Percentiles rank a stretch among this genome's conserved stretches.
Evolutionary conservation across 495 filamentous ascomycete genomes (phyloP).

Genomic region (Penicillium atrosanguineum): DNA sequence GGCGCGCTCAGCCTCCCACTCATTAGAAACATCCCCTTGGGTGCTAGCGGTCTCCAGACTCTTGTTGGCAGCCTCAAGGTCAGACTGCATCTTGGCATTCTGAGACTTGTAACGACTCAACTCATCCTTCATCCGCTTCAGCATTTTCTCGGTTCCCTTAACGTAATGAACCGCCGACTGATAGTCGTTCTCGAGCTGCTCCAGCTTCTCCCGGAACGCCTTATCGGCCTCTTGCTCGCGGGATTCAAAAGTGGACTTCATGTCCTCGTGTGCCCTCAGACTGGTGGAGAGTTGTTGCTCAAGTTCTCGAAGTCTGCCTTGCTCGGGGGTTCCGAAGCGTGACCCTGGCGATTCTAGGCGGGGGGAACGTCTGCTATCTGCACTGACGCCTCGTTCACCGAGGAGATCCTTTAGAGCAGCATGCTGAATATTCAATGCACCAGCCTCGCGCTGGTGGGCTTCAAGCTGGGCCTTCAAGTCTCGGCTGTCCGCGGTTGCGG

Average conservation of each 20-base stretch:
- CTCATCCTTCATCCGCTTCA: conserved; percentile 98
- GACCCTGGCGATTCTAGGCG: conserved; percentile 67
- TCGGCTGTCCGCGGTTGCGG: conserved; percentile 68
- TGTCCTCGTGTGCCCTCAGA: conserved; percentile 77
- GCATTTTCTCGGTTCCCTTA: conserved; percentile 98
- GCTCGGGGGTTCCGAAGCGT: conserved; percentile 74
- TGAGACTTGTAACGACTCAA: conserved; percentile 82
- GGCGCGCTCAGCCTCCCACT: conserved; percentile 78
- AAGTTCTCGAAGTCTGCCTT: conserved; percentile 77
- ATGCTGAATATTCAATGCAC: conserved; percentile 86
- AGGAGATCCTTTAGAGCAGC: conserved; percentile 89
- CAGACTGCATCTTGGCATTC: conserved; percentile 77
- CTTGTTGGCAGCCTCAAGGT: conserved; percentile 59
- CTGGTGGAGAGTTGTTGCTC: conserved; percentile 84
- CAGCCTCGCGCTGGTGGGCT: conserved; percentile 81
- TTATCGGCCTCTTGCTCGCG: conserved; percentile 81
- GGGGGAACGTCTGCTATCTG: conserved; percentile 55
- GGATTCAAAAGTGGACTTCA: conserved; percentile 68
- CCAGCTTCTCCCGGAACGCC: conserved; percentile 85
- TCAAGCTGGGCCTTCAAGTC: conserved; percentile 78
- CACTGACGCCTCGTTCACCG: conserved; percentile 75
- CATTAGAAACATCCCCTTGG: conserved; percentile 43
- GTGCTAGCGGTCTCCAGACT: conserved; percentile 34
- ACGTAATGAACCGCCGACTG: conserved; percentile 99
- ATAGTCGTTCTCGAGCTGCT: conserved; percentile 92